Percentiles rank a stretch among this genome's conserved stretches.
Evolutionary conservation across 805 yeast species (phyloP).

Genomic region (Scheffersomyces stipitis): DNA sequence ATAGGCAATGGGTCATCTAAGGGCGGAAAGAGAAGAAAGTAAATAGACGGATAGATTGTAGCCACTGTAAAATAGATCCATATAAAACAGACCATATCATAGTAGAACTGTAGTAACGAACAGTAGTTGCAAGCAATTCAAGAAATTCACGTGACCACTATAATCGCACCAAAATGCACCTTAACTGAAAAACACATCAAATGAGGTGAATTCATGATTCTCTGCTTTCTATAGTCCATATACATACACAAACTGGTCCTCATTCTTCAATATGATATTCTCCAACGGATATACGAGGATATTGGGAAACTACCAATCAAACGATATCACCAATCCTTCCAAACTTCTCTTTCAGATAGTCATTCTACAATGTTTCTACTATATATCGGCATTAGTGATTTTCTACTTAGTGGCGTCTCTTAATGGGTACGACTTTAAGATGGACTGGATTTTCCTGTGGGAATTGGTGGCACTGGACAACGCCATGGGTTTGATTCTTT

Average conservation of each 20-base stretch:
- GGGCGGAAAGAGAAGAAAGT: slow-evolving; percentile 1
- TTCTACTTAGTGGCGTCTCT: slow-evolving; percentile 66
- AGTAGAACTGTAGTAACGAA: too few relatives aligned
- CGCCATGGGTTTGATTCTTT: slow-evolving; percentile 75
- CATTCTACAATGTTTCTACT: slow-evolving; percentile 75
- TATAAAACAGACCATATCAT: too few relatives aligned
- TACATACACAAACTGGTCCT: too few relatives aligned
- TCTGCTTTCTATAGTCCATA: too few relatives aligned
- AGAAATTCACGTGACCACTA: too few relatives aligned
- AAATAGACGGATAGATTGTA: too few relatives aligned
- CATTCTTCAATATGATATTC: slow-evolving; percentile 7
- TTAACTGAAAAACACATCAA: too few relatives aligned
- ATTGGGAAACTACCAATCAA: slow-evolving; percentile 21
- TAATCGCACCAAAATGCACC: too few relatives aligned
- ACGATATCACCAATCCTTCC: slow-evolving; percentile 33
- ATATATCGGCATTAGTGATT: slow-evolving; percentile 64
- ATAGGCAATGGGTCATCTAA: slow-evolving; percentile 4
- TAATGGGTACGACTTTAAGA: slow-evolving; percentile 66
- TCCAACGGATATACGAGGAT: slow-evolving; percentile 23
- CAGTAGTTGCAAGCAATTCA: too few relatives aligned
- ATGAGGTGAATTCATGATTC: too few relatives aligned
- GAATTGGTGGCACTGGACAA: slow-evolving; percentile 67
- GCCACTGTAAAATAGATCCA: too few relatives aligned
- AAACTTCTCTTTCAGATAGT: slow-evolving; percentile 64
- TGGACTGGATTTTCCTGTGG: slow-evolving; percentile 83